These are phyloP conservation scores for Nemania sp. DNA, from an alignment of 2,329 filamentous ascomycete genomes.

Conservation along the genomic window DNA sequence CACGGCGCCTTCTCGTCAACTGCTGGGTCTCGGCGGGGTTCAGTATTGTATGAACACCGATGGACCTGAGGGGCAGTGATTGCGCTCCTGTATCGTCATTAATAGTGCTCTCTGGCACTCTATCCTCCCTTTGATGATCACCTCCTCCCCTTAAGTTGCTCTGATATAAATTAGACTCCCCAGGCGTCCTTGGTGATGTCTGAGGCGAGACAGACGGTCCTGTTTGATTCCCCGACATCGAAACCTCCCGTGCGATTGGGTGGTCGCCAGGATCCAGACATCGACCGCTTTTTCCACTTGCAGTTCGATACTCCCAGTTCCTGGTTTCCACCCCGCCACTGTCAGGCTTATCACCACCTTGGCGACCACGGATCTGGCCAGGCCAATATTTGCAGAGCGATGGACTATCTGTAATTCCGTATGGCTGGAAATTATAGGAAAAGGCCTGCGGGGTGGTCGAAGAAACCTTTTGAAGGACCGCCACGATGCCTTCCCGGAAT, in stretches of 20 bases:
- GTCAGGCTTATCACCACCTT: conserved; percentile 35
- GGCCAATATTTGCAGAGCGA: conserved; percentile 30
- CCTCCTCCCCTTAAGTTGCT: conserved; percentile 38
- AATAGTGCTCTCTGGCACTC: conserved; percentile 35
- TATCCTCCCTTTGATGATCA: conserved; percentile 35
- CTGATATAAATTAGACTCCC: conserved; percentile 38
- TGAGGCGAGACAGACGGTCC: conserved; percentile 59
- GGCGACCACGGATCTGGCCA: conserved; percentile 32
- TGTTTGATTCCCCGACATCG: conserved; percentile 65
- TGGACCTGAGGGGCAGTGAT: conserved; percentile 40
- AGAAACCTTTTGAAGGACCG: conserved; percentile 40
- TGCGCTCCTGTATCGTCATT: conserved; percentile 37
- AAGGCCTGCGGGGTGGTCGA: conserved; percentile 41
- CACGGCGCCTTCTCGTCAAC: conserved; percentile 21
- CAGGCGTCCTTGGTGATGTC: conserved; percentile 49
- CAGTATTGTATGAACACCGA: conserved; percentile 49
- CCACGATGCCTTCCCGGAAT: conserved; percentile 33
- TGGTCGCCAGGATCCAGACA: conserved; percentile 58
- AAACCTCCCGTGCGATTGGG: conserved; percentile 59
- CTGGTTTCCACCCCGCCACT: conserved; percentile 33
- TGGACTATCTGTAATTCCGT: conserved; percentile 36
- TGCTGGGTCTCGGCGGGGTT: conserved; percentile 45
- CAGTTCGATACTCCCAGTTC: conserved; percentile 36
- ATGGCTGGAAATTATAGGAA: conserved; percentile 33
- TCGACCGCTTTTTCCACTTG: conserved; percentile 50